Evolutionary conservation across 169 alveolate genomes (phyloP).

Genomic region (Plasmodium cynomolgi): DNA sequence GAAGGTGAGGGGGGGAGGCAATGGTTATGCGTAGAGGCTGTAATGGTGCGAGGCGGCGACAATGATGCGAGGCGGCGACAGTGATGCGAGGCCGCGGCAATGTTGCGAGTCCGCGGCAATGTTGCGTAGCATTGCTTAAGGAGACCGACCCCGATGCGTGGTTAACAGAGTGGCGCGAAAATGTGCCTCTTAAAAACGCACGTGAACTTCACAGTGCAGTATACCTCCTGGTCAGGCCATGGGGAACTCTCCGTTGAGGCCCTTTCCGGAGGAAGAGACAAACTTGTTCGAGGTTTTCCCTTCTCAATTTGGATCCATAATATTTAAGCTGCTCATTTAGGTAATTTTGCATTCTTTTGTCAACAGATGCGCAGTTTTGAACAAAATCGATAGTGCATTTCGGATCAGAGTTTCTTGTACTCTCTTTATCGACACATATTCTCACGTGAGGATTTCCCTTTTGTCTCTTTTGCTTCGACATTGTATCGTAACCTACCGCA

Average conservation of each 20-base stretch:
- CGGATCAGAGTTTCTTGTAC: neutral
- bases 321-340: constrained; percentile 55
- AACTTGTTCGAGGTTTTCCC: constrained; percentile 11
- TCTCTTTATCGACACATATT: neutral
- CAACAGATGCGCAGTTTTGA: neutral
- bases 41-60: neutral
- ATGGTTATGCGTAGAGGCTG: neutral
- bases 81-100: no score
- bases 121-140: neutral
- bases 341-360: constrained; percentile 27
- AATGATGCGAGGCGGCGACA: no score
- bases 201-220: neutral
- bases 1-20: neutral
- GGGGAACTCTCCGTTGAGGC: neutral
- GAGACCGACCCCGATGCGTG: neutral
- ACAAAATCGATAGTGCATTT: constrained; percentile 6
- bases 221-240: neutral
- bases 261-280: neutral
- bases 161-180: neutral
- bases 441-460: neutral
- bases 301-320: constrained; percentile 17
- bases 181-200: neutral
- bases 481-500: neutral
- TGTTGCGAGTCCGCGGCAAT: no score
- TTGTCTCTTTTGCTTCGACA: neutral